phyloP scores from a whole-genome alignment of 1,139 yeast genomes.

The Williopsis jadinii region DNA sequence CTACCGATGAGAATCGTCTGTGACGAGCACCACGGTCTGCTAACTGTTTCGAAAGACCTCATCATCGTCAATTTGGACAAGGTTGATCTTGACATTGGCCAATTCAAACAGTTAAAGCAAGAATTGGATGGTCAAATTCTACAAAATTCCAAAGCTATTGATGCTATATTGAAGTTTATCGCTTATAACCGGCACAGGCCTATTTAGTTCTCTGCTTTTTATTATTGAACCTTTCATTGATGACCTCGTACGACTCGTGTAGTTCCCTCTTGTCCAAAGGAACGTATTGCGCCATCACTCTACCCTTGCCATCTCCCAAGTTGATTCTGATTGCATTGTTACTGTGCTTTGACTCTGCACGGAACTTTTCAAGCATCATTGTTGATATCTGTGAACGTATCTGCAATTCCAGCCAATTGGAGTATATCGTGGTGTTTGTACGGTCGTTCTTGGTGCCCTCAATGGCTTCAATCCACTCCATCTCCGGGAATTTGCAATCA shows the following conservation, averaged over 20 bases:
- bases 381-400: conserved; percentile 27
- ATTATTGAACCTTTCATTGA: conserved; percentile 57
- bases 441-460: conserved; percentile 17
- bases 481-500: conserved; percentile 69
- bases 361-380: conserved; percentile 24
- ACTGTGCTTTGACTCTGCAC: conserved; percentile 9
- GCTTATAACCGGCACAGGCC: neutral
- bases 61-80: conserved; percentile 1
- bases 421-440: conserved; percentile 21
- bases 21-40: neutral
- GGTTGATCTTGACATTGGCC: neutral
- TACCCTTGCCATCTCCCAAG: conserved; percentile 69
- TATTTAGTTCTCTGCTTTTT: conserved; percentile 4
- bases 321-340: conserved; percentile 38
- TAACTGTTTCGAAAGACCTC: neutral
- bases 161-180: conserved; percentile 8
- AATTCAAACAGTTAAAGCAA: conserved; percentile 1
- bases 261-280: conserved; percentile 53
- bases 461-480: conserved; percentile 52
- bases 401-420: conserved; percentile 28
- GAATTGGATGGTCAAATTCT: conserved; percentile 1
- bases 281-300: conserved; percentile 46
- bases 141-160: conserved; percentile 4
- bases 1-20: neutral
- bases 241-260: conserved; percentile 54